Base-by-base conservation (phyloP, 2,329 filamentous ascomycete species). In the Fusarium agapanthi region DNA sequence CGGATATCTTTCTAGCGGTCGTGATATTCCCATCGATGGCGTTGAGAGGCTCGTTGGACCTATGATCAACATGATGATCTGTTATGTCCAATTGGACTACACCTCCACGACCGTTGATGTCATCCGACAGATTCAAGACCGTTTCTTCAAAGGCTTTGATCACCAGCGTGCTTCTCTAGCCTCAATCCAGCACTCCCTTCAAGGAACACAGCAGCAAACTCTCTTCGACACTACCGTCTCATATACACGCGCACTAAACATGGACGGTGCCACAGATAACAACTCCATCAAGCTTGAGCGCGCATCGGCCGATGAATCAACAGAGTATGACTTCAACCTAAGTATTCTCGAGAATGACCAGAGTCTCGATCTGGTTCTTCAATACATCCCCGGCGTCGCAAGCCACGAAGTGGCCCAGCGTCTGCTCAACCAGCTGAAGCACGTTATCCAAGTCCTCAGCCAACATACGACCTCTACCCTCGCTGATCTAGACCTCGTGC, bases 61-160 rank as follows among this genome's bases (percentile, higher is more conserved):
- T 4, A 58, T 58, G 55, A 58, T 58, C 20, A 58, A 58, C 5
- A 58, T 58, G 41, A 58, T 50, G 55, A 58, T 58, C 8, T 58
- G 41, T 1, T 37, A 50, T 35, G 43, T 50, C 2, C 41, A 58
- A 24, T 18, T 58, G 15, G 41, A 58, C 24, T 58, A 50, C 32
- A 37, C 5, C 0, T 10, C 32, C 0, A 50, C 41, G 0, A 37
- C 24, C 0, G 26, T 58, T 6, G 55, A 58, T 37, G 43, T 37
- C 1, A 50, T 50, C 5, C 41, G 55, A 24, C 32, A 50, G 22
- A 50, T 58, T 4, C 55, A 58, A 20, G 32, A 50, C 3, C 55
- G 55, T 3, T 58, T 58, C 16, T 50, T 58, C 55, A 16, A 50
- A 15, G 26, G 55, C 0, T 58, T 58, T 5, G 55, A 58, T 11